Evolutionary conservation across 169 alveolate species (phyloP).

Genomic region (Theileria luwenshuni): DNA sequence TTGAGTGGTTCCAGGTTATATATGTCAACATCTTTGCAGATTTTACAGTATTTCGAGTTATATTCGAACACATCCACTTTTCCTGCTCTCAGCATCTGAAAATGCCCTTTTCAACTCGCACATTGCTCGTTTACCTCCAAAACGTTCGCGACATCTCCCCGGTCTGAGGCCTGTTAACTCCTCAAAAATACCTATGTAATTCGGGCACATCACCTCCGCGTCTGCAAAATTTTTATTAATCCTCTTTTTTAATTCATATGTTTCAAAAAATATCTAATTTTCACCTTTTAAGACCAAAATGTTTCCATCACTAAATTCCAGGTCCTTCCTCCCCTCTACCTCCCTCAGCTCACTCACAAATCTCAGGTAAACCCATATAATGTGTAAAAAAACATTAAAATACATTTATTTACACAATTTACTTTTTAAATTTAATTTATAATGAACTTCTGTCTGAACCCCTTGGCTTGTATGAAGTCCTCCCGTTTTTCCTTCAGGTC

Average conservation of each 20-base stretch:
- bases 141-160: constrained; percentile 12
- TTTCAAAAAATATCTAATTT: neutral
- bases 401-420: neutral
- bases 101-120: neutral
- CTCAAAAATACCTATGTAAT: constrained; percentile 7
- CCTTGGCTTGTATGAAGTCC: constrained; percentile 77
- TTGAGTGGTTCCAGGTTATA: neutral
- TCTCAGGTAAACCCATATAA: neutral
- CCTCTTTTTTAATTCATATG: neutral
- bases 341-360: neutral
- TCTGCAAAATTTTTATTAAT: neutral
- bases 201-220: neutral
- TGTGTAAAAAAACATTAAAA: neutral
- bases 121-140: neutral
- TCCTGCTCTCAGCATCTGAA: no score
- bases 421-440: constrained; percentile 11
- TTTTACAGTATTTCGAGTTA: constrained; percentile 1
- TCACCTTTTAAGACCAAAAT: constrained; percentile 10
- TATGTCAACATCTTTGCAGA: constrained; percentile 21
- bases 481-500: constrained; percentile 75
- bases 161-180: neutral
- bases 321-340: neutral
- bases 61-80: neutral
- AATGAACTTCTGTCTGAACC: constrained; percentile 71
- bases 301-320: constrained; percentile 3